These are phyloP conservation scores for Ananas comosus DNA, from an alignment of 176 grass and related monocot species.

Conservation along the genomic window DNA sequence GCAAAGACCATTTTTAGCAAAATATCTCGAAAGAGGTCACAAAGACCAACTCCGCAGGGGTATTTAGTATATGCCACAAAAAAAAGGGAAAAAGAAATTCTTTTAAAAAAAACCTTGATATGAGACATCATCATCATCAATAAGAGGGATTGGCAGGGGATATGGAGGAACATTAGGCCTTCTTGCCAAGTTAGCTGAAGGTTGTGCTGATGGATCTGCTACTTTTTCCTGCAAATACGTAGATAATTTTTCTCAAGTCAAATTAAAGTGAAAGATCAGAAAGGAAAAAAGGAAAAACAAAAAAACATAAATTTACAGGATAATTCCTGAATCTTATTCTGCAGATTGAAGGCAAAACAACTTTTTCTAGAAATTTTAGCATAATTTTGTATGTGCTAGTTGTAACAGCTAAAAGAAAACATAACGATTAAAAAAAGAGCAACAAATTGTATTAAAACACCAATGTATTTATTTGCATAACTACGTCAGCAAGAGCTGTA, in stretches of 20 bases:
- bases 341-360: too few species aligned
- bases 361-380: too few species aligned
- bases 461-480: too few species aligned
- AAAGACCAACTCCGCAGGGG: background rate
- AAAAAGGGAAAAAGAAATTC: conserved; percentile 3
- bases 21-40: background rate
- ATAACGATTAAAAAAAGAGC: too few species aligned
- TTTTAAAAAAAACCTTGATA: conserved; percentile 35
- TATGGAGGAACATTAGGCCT: conserved; percentile 32
- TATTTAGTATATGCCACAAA: too few species aligned
- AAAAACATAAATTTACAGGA: too few species aligned
- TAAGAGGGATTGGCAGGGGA: conserved; percentile 35
- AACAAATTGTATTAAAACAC: too few species aligned
- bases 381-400: too few species aligned
- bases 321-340: too few species aligned
- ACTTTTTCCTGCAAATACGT: conserved; percentile 35
- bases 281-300: too few species aligned
- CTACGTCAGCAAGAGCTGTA: conserved; percentile 1
- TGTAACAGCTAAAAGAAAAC: too few species aligned
- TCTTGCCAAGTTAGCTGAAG: conserved; percentile 21
- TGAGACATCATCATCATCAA: conserved; percentile 49
- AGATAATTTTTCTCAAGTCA: background rate
- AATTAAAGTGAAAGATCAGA: conserved; percentile 2
- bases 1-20: background rate
- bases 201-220: conserved; percentile 41